Evolutionary conservation across 2,329 filamentous ascomycete species (phyloP).

Genomic region (Graphilbum fragrans): DNA sequence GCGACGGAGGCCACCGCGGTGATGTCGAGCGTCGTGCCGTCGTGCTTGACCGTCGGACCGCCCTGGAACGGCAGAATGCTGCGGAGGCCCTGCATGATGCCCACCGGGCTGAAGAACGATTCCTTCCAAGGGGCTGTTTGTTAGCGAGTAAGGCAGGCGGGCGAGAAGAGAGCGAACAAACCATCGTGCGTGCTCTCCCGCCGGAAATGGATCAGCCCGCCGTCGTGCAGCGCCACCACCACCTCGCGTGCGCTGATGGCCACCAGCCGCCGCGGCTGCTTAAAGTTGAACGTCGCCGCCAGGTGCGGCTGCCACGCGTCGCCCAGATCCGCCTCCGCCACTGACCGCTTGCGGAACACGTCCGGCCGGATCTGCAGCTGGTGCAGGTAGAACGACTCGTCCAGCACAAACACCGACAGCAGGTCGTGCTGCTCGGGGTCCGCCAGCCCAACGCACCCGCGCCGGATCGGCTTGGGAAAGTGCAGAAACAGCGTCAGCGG

Average conservation of each 20-base stretch:
- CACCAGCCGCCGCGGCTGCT: constrained; percentile 68
- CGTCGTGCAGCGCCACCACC: constrained; percentile 70
- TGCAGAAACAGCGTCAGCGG: constrained; percentile 65
- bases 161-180: not conserved
- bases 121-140: constrained; percentile 47
- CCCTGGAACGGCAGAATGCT: constrained; percentile 56
- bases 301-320: constrained; percentile 66
- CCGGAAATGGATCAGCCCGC: constrained; percentile 60
- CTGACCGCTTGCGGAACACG: constrained; percentile 60
- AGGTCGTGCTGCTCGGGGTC: constrained; percentile 69
- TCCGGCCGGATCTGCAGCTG: constrained; percentile 74
- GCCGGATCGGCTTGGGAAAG: constrained; percentile 62
- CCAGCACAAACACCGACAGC: constrained; percentile 68
- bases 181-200: constrained; percentile 34
- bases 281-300: constrained; percentile 64
- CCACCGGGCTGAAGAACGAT: constrained; percentile 59
- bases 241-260: constrained; percentile 63
- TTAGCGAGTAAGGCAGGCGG: not conserved
- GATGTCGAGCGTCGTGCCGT: constrained; percentile 52
- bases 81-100: constrained; percentile 56
- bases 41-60: constrained; percentile 50
- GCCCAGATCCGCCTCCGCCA: constrained; percentile 59
- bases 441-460: constrained; percentile 69
- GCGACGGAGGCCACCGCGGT: constrained; percentile 54
- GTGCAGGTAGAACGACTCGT: constrained; percentile 67